A percentile compares a stretch with the other conserved stretches of the same genome.
Evolutionary conservation across 805 yeast species (phyloP).

Genomic region (Candida oleophila): DNA sequence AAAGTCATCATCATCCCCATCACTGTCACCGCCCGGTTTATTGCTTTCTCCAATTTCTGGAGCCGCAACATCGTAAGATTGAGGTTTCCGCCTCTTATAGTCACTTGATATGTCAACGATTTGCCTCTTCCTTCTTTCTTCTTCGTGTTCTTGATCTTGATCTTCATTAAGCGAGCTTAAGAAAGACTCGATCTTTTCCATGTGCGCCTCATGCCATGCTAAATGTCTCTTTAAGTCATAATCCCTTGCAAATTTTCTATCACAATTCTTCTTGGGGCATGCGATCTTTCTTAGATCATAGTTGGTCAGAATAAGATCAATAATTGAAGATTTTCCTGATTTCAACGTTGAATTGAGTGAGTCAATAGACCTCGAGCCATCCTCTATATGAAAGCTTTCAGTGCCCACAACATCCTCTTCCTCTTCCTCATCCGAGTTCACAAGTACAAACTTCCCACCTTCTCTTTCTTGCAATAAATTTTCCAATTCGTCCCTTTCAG

Average conservation of each 20-base stretch:
- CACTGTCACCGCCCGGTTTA: constrained; percentile 5
- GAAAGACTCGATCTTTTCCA: constrained; percentile 27
- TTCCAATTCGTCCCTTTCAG: constrained; percentile 21
- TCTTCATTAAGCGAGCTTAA: constrained; percentile 23
- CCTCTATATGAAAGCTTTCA: constrained; percentile 2
- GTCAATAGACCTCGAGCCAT: constrained; percentile 17
- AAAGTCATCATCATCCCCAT: constrained; percentile 19
- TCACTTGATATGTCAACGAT: constrained; percentile 2
- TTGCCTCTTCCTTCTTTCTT: constrained; percentile 1
- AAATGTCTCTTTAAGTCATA: constrained; percentile 51
- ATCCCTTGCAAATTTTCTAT: constrained; percentile 50
- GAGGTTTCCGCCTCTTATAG: background rate
- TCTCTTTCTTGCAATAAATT: constrained; percentile 14
- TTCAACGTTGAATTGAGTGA: constrained; percentile 13
- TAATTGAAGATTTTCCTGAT: constrained; percentile 23
- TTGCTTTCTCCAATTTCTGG: background rate
- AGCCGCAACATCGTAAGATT: background rate
- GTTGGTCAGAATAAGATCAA: constrained; percentile 39
- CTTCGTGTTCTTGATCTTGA: constrained; percentile 4
- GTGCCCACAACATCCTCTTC: constrained; percentile 1
- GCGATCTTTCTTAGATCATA: constrained; percentile 30
- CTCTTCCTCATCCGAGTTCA: constrained; percentile 11
- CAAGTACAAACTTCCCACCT: constrained; percentile 1
- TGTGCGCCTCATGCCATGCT: constrained; percentile 48
- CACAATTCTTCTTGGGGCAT: constrained; percentile 54